Base-by-base conservation (phyloP, 108 stramenopile species). In the Craspedostauros australis region DNA sequence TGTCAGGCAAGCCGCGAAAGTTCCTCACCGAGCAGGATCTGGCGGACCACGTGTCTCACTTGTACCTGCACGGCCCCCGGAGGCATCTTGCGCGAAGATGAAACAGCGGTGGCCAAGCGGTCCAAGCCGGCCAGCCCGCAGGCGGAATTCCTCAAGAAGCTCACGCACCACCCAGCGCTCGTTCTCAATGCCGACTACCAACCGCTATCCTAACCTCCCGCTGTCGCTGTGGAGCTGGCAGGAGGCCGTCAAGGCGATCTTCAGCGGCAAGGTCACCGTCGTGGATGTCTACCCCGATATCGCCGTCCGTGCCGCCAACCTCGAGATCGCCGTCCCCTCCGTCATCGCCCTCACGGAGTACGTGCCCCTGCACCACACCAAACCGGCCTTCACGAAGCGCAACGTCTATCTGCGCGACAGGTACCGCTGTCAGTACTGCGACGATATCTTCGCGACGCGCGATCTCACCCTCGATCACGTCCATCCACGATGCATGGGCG, bases 331-430 rank as follows among this genome's bases (percentile, higher is more conserved):
- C 7, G 60, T 91, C 27, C 85, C 83, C 4, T 70, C 67, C 40
- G 84, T 91, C 39, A 86, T 91, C 72, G 88, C 88, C 1, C 39
- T 90, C 20, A 70, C 58, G n/a, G 88, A 86, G 25, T 90, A 84
- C 60, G 84, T 72, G 43, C 78, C 27, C 23, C 66, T 52, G 50
- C 40, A 54, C 34, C 41, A 60, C 12, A 60, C 64, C 46, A 50
- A 40, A 43, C 84, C 86, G 9, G 79, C 86, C 16, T 92, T 92
- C 72, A 92, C 86, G 15, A 58, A 81, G 37, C 63, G 90, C 24
- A 92, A 92, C 58, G 84, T 92, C 39, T 92, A 84, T 73, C 52
- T 92, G 24, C 66, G 90, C 25, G 90, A 92, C 53, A 79, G 79
- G 31, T 92, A 92, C 54, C 67, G 64, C 9, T 92, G 90, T 47